These are phyloP conservation scores for Phanerochaete carnosa DNA, from an alignment of 768 basidiomycete species.

Conservation along the genomic window DNA sequence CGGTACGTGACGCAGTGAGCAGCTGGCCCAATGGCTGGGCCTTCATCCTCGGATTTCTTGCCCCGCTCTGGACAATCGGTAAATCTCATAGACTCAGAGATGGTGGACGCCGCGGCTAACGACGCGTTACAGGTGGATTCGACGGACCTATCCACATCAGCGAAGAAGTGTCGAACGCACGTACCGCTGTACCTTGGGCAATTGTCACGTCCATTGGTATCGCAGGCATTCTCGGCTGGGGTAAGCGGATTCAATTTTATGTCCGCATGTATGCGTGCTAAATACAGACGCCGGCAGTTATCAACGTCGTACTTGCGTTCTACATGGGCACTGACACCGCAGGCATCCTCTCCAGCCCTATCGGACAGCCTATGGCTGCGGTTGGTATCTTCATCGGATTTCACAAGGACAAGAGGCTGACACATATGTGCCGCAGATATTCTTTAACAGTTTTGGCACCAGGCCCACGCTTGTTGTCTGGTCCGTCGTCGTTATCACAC, in stretches of 20 bases:
- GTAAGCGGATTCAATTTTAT: conserved; percentile 29
- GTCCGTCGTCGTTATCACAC: conserved; percentile 49
- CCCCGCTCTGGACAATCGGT: conserved; percentile 46
- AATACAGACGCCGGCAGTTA: conserved; percentile 23
- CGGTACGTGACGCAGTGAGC: conserved; percentile 25
- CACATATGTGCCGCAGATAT: conserved; percentile 29
- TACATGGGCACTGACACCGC: conserved; percentile 54
- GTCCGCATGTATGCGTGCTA: not conserved
- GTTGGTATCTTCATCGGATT: not conserved
- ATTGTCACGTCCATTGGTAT: conserved; percentile 59
- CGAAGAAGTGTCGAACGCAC: conserved; percentile 70
- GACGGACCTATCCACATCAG: conserved; percentile 67
- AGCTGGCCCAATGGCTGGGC: conserved; percentile 41
- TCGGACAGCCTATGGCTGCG: conserved; percentile 41
- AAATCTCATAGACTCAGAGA: conserved; percentile 5
- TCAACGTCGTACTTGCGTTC: conserved; percentile 52
- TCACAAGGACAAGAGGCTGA: not conserved
- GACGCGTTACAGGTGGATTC: conserved; percentile 30
- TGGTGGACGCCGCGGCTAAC: not conserved
- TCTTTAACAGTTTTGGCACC: conserved; percentile 44
- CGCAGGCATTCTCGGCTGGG: conserved; percentile 57
- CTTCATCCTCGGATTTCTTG: conserved; percentile 39
- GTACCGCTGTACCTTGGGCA: conserved; percentile 63
- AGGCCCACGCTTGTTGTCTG: conserved; percentile 48
- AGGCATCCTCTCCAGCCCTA: conserved; percentile 30